Conservation (phyloP, 1,284 basidiomycete species). For the Tilletia walkeri region DNA sequence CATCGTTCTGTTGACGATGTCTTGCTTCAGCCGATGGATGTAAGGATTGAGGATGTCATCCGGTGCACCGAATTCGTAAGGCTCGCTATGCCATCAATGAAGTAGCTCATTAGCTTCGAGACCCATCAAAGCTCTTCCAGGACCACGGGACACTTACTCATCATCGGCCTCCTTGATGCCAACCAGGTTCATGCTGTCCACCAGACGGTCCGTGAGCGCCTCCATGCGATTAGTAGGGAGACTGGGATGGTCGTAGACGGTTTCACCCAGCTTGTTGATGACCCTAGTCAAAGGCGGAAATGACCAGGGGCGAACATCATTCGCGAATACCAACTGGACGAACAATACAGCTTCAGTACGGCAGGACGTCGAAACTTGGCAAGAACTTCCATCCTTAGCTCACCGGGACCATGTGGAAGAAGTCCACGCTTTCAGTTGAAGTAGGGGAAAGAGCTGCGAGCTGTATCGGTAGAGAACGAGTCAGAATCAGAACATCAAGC, state of each 20-base stretch:
- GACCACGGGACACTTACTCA: slow-evolving; percentile 60
- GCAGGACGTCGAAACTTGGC: too few species aligned
- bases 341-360: slow-evolving; percentile 8
- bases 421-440: slow-evolving; percentile 34
- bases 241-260: slow-evolving; percentile 72
- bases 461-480: slow-evolving; percentile 4
- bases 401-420: slow-evolving; percentile 31
- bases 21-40: slow-evolving; percentile 13
- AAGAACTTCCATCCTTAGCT: not conserved
- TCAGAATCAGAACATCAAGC: not conserved
- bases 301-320: slow-evolving; percentile 81
- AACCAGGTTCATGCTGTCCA: slow-evolving; percentile 81
- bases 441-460: slow-evolving; percentile 43
- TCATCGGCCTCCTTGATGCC: slow-evolving; percentile 63
- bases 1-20: slow-evolving; percentile 1
- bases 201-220: slow-evolving; percentile 78
- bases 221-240: slow-evolving; percentile 78
- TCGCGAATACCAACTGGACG: slow-evolving; percentile 82
- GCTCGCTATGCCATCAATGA: slow-evolving; percentile 11
- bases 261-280: slow-evolving; percentile 72
- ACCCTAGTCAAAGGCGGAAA: slow-evolving; percentile 79
- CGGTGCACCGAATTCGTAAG: slow-evolving; percentile 6
- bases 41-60: slow-evolving; percentile 16
- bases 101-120: not conserved
- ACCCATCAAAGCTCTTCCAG: too few species aligned